Evolutionary conservation across 805 yeast genomes (phyloP).

Genomic region (Metschnikowia peoriensis): DNA sequence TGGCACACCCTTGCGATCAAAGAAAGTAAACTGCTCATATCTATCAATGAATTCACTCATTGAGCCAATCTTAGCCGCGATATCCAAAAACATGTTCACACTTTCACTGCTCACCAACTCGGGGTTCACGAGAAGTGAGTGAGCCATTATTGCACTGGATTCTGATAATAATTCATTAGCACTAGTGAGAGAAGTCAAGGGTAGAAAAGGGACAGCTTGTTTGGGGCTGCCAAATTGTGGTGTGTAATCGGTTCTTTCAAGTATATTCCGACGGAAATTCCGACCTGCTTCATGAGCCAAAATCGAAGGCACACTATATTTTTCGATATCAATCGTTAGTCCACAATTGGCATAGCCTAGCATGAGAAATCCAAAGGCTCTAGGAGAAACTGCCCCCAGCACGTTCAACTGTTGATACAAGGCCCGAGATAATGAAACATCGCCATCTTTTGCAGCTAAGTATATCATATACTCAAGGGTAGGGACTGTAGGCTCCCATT

Average conservation of each 20-base stretch:
- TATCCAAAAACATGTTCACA: conserved; percentile 52
- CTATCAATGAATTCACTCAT: conserved; percentile 35
- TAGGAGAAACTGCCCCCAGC: conserved; percentile 32
- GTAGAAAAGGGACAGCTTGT: conserved; percentile 65
- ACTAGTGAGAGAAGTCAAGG: conserved; percentile 45
- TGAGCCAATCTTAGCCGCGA: conserved; percentile 38
- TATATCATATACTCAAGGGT: conserved; percentile 69
- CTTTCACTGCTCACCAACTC: conserved; percentile 39
- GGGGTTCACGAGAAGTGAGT: conserved; percentile 45
- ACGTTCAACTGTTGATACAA: conserved; percentile 49
- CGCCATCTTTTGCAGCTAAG: conserved; percentile 79
- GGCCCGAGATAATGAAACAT: conserved; percentile 68
- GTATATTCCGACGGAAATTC: conserved; percentile 44
- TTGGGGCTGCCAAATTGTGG: conserved; percentile 7
- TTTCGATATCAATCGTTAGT: conserved; percentile 16
- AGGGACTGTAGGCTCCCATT: conserved; percentile 42
- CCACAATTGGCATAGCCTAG: conserved; percentile 47
- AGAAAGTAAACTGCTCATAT: conserved; percentile 27
- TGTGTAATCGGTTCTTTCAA: conserved; percentile 40
- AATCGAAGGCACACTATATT: conserved; percentile 22
- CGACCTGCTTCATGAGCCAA: conserved; percentile 46
- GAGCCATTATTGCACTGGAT: conserved; percentile 73
- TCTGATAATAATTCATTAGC: conserved; percentile 59
- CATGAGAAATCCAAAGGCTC: conserved; percentile 46
- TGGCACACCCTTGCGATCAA: conserved; percentile 21